These are phyloP conservation scores for Polyplosphaeria fusca DNA, from an alignment of 495 filamentous ascomycete genomes.

Conservation along the genomic window DNA sequence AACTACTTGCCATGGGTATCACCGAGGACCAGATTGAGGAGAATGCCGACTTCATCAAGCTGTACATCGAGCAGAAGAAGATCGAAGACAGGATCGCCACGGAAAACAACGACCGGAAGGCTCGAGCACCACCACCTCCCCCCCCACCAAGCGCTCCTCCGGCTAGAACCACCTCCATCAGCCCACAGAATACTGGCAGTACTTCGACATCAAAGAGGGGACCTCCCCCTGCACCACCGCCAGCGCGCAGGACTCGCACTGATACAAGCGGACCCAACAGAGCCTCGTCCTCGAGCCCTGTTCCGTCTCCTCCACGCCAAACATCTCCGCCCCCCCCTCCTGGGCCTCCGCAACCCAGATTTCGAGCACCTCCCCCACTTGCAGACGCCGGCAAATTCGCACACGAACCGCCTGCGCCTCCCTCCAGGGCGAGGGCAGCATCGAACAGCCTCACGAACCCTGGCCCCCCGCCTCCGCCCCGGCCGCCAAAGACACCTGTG, in stretches of 20 bases:
- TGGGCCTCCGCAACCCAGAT: conserved; percentile 54
- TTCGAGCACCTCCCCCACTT: conserved; percentile 79
- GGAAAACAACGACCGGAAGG: conserved; percentile 46
- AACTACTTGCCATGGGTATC: conserved; percentile 80
- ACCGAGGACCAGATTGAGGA: conserved; percentile 89
- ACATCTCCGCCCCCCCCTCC: conserved; percentile 41
- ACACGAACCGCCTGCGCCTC: conserved; percentile 52
- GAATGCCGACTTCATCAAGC: conserved; percentile 91
- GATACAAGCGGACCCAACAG: conserved; percentile 32
- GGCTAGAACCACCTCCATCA: conserved; percentile 45
- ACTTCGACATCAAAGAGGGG: conserved; percentile 58
- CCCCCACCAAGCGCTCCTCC: conserved; percentile 54
- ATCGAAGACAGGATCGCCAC: conserved; percentile 46
- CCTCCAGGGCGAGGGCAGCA: conserved; percentile 54
- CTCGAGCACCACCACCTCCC: conserved; percentile 59
- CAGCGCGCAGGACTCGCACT: conserved; percentile 60
- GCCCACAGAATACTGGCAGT: conserved; percentile 62
- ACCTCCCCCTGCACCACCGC: conserved; percentile 80
- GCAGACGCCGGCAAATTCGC: conserved; percentile 82
- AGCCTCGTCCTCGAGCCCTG: conserved; percentile 24
- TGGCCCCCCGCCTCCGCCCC: conserved; percentile 78
- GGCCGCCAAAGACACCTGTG: conserved; percentile 81
- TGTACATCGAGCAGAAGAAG: conserved; percentile 81
- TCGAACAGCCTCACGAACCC: conserved; percentile 55
- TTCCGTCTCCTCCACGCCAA: conserved; percentile 32